A percentile compares a stretch with the other conserved stretches of the same genome.
phyloP scores from a whole-genome alignment of 2,329 filamentous ascomycete species.

The Magnaporthiopsis poae region DNA sequence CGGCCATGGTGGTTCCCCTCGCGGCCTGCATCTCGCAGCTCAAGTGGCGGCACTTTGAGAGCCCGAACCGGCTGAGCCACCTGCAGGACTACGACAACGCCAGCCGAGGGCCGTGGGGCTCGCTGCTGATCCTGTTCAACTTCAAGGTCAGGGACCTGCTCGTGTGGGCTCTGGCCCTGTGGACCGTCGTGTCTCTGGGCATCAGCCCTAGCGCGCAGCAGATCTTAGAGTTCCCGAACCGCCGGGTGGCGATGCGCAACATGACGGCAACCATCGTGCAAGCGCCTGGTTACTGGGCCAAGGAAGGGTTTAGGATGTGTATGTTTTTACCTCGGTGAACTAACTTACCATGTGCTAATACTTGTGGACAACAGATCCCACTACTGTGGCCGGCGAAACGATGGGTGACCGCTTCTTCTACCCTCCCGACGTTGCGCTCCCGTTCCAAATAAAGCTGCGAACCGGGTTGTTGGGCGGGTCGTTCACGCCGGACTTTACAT shows the following conservation, averaged over 20 bases:
- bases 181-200: constrained; percentile 12
- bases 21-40: constrained; percentile 25
- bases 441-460: neutral
- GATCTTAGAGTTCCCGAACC: constrained; percentile 11
- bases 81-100: constrained; percentile 14
- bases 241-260: neutral
- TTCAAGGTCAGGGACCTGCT: neutral
- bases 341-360: neutral
- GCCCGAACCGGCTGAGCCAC: constrained; percentile 14
- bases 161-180: constrained; percentile 10
- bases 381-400: neutral
- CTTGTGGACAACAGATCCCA: neutral
- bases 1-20: constrained; percentile 21
- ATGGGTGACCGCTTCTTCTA: neutral
- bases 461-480: neutral
- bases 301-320: neutral
- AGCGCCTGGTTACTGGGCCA: neutral
- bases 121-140: constrained; percentile 11
- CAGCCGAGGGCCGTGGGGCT: constrained; percentile 13
- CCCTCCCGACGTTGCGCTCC: neutral
- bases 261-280: neutral
- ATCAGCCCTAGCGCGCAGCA: constrained; percentile 15
- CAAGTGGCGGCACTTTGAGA: constrained; percentile 24
- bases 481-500: neutral
- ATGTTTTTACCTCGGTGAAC: neutral